A percentile compares a stretch with the other conserved stretches of the same genome.
These are phyloP conservation scores for Cynara cardunculus DNA, from an alignment of 129 eudicot genomes.

Conservation along the genomic window DNA sequence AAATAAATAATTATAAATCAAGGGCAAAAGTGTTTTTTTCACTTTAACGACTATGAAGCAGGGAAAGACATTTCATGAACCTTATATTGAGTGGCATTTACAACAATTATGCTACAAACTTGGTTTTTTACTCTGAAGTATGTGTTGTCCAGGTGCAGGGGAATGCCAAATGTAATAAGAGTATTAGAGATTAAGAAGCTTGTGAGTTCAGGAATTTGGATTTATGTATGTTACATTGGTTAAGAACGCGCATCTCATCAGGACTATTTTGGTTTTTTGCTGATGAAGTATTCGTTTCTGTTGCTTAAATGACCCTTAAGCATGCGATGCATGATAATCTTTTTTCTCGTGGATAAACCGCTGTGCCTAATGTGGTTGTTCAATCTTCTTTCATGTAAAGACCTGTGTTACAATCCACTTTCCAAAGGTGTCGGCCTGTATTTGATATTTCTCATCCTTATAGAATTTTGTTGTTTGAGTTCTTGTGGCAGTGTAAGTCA, in stretches of 20 bases:
- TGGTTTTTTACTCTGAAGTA: background rate
- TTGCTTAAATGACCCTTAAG: background rate
- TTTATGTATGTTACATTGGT: too few relatives aligned
- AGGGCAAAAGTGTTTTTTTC: background rate
- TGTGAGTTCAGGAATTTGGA: background rate
- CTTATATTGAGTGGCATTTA: background rate
- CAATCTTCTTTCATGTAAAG: background rate
- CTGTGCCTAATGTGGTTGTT: background rate
- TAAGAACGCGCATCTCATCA: background rate
- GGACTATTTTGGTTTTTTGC: background rate
- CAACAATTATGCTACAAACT: background rate
- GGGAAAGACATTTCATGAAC: background rate
- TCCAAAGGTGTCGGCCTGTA: background rate
- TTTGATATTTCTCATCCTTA: background rate
- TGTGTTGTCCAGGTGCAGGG: background rate
- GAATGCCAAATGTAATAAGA: background rate
- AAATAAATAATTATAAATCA: background rate
- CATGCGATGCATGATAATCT: background rate
- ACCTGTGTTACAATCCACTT: background rate
- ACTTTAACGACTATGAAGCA: background rate
- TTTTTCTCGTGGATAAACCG: background rate
- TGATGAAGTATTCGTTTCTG: background rate
- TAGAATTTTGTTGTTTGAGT: background rate
- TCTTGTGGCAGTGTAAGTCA: background rate
- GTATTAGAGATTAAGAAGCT: background rate